These are phyloP conservation scores for Coemansia sp. DNA, from an alignment of 192 early-diverging fungal species.

Conservation along the genomic window DNA sequence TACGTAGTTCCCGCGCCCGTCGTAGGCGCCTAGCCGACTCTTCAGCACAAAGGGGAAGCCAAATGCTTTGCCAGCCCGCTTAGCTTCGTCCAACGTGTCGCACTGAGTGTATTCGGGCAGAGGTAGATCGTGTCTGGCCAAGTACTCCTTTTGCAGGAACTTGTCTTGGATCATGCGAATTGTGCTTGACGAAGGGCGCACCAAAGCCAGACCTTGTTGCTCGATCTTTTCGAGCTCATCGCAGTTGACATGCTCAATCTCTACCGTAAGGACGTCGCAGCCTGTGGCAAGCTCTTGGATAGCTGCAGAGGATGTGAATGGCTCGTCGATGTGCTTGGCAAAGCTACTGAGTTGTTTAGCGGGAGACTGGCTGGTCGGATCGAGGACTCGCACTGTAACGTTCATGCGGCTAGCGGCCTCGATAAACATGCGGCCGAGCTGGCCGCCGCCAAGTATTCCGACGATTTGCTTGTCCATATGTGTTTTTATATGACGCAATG, in stretches of 20 bases:
- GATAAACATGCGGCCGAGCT: conserved; percentile 96
- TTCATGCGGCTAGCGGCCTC: conserved; percentile 95
- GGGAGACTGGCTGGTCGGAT: conserved; percentile 74
- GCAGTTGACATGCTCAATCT: conserved; percentile 94
- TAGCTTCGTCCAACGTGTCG: conserved; percentile 55
- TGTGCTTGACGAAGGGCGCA: conserved; percentile 83
- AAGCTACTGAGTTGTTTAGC: conserved; percentile 80
- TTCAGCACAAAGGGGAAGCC: conserved; percentile 98
- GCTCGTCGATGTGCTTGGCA: conserved; percentile 75
- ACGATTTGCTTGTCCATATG: conserved; percentile 48
- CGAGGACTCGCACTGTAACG: conserved; percentile 82
- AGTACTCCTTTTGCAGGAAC: conserved; percentile 83
- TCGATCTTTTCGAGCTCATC: conserved; percentile 63
- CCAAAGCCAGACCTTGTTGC: conserved; percentile 61
- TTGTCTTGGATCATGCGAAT: conserved; percentile 97
- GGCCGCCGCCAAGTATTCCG: conserved; percentile 83
- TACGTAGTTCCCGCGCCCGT: conserved; percentile 93
- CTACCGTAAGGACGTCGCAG: conserved; percentile 89
- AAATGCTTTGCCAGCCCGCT: conserved; percentile 63
- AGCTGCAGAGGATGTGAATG: conserved; percentile 78
- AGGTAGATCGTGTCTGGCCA: conserved; percentile 68
- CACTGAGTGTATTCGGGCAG: conserved; percentile 62
- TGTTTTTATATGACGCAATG: not conserved
- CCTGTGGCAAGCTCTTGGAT: conserved; percentile 76
- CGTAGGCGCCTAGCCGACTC: conserved; percentile 92